Evolutionary conservation across 2,329 filamentous ascomycete genomes (phyloP).

Genomic region (Fonsecaea monophora): DNA sequence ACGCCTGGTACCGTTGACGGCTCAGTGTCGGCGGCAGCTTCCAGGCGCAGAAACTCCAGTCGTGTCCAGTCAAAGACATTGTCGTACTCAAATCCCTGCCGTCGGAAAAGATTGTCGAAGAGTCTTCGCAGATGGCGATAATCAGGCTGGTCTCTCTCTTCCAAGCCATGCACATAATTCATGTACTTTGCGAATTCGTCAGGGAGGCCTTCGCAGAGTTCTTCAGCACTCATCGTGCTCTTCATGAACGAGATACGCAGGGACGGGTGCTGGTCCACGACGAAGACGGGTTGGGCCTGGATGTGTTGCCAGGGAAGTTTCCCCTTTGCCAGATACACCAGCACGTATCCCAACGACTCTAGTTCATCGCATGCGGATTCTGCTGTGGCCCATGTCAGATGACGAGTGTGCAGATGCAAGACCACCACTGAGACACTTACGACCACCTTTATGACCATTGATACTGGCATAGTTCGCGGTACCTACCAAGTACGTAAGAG

Average conservation of each 20-base stretch:
- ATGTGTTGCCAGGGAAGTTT: conserved; percentile 74
- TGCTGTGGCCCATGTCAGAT: neutral
- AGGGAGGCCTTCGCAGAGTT: conserved; percentile 37
- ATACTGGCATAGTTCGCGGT: conserved; percentile 2
- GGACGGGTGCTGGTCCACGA: neutral
- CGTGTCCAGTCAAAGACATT: conserved; percentile 40
- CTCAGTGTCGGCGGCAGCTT: neutral
- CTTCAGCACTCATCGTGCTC: conserved; percentile 26
- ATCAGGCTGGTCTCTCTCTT: conserved; percentile 26
- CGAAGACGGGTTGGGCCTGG: conserved; percentile 54
- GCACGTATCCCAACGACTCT: conserved; percentile 66
- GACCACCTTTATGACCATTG: neutral
- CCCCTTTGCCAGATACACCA: conserved; percentile 75
- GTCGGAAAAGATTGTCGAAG: conserved; percentile 33
- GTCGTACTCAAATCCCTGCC: conserved; percentile 33
- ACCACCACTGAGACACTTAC: neutral
- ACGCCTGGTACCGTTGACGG: neutral
- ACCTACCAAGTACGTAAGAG: neutral
- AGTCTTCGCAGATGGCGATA: conserved; percentile 34
- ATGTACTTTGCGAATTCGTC: conserved; percentile 34
- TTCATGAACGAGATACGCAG: conserved; percentile 34
- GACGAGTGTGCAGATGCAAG: neutral
- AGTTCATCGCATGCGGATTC: conserved; percentile 7
- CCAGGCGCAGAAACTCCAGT: conserved; percentile 16
- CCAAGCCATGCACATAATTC: conserved; percentile 25